Evolutionary conservation across 129 eudicot genomes (phyloP).

Genomic region (Apium graveolens): DNA sequence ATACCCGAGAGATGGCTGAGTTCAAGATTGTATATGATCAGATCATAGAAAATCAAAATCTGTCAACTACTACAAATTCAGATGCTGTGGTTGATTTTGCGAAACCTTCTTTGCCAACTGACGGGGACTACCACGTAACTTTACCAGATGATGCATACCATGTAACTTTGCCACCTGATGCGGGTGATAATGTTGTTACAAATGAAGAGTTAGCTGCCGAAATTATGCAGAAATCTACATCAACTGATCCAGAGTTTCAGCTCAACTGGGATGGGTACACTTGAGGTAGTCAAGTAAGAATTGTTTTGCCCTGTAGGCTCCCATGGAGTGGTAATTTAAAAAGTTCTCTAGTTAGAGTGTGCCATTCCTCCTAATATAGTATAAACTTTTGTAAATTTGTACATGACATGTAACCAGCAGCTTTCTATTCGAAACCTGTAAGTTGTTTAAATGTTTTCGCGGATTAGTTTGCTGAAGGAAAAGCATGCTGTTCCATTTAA

Average conservation of each 20-base stretch:
- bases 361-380: not conserved
- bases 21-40: conserved; percentile 11
- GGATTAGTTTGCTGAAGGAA: not conserved
- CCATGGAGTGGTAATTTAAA: not conserved
- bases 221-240: conserved; percentile 29
- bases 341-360: not conserved
- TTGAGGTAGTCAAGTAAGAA: not conserved
- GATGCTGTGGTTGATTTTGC: conserved; percentile 5
- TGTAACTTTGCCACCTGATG: conserved; percentile 22
- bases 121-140: conserved; percentile 31
- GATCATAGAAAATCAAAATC: not conserved
- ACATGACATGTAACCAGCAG: not conserved
- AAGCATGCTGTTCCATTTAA: not conserved
- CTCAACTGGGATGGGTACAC: conserved; percentile 30
- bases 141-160: conserved; percentile 28
- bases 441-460: not conserved
- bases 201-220: conserved; percentile 31
- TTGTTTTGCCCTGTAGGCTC: not conserved
- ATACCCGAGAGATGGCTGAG: conserved; percentile 38
- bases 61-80: not conserved
- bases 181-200: conserved; percentile 15
- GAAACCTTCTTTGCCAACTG: conserved; percentile 4
- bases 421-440: not conserved
- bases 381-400: not conserved
- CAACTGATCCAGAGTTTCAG: conserved; percentile 36